Conservation (phyloP, 140 eudicot species). For the Stevia rebaudiana region DNA sequence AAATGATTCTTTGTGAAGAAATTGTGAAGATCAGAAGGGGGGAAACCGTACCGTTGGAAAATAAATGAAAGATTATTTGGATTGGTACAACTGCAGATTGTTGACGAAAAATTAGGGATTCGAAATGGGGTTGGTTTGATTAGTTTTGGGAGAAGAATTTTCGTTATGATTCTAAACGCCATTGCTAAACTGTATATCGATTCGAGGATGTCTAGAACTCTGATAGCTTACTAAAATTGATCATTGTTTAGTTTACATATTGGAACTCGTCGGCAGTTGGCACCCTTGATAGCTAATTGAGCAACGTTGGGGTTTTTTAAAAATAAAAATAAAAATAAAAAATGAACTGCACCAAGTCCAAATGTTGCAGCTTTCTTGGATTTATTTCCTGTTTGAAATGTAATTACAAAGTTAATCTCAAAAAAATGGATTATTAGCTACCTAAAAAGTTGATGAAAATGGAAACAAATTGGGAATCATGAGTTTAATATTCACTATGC, state of each 20-base stretch:
- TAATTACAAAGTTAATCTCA: not conserved
- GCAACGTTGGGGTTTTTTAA: too few species aligned
- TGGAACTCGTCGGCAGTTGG: too few species aligned
- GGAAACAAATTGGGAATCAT: too few species aligned
- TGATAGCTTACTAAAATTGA: too few species aligned
- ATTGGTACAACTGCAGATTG: conserved; percentile 18
- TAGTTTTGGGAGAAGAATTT: conserved; percentile 13
- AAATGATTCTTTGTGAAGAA: conserved; percentile 43
- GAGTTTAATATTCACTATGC: too few species aligned
- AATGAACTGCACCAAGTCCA: too few species aligned
- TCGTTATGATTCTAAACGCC: conserved; percentile 30
- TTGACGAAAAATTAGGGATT: conserved; percentile 24
- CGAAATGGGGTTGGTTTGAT: conserved; percentile 14
- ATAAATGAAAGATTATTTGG: conserved; percentile 29
- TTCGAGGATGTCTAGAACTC: not conserved
- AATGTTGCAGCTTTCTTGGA: conserved; percentile 66
- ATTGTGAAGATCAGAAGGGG: conserved; percentile 31
- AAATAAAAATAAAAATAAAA: too few species aligned
- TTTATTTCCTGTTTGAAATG: conserved; percentile 47
- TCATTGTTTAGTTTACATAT: too few species aligned
- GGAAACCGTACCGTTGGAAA: conserved; percentile 65
- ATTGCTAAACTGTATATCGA: conserved; percentile 2
- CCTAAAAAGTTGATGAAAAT: not conserved
- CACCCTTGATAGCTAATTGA: too few species aligned
- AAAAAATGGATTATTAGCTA: not conserved